phyloP scores from a whole-genome alignment of 2,329 filamentous ascomycete species.

The Colletotrichum viniferum region DNA sequence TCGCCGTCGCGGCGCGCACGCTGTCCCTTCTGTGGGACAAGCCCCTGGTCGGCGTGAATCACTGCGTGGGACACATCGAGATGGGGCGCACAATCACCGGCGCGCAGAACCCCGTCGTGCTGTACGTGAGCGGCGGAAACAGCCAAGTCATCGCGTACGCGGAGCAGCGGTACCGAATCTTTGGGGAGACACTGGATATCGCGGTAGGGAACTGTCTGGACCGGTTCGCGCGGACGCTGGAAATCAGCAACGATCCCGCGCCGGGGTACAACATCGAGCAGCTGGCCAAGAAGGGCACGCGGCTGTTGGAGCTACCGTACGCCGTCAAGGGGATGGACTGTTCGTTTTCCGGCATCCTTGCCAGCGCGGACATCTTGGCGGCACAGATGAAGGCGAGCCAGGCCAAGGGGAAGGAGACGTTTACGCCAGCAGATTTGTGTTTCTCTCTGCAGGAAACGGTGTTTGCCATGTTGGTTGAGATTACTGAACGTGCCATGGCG shows the following conservation, averaged over 20 bases:
- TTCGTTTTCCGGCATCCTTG: conserved; percentile 91
- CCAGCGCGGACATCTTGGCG: conserved; percentile 80
- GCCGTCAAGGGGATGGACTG: conserved; percentile 99
- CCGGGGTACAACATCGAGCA: conserved; percentile 99
- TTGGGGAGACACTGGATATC: conserved; percentile 96
- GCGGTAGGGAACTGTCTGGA: conserved; percentile 98
- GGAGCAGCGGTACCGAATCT: conserved; percentile 93
- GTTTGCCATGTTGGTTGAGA: conserved; percentile 97
- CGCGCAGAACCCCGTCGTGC: conserved; percentile 87
- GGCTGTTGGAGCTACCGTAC: conserved; percentile 87
- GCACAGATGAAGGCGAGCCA: conserved; percentile 60
- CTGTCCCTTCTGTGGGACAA: conserved; percentile 84
- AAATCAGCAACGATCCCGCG: conserved; percentile 93
- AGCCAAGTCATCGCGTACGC: conserved; percentile 98
- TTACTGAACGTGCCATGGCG: conserved; percentile 97
- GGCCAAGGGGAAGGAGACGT: conserved; percentile 56
- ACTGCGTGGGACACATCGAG: conserved; percentile 98
- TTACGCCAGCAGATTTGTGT: conserved; percentile 86
- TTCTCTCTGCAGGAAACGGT: conserved; percentile 96
- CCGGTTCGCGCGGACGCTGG: conserved; percentile 88
- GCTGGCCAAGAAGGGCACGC: conserved; percentile 75
- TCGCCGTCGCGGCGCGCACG: conserved; percentile 84
- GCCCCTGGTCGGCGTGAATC: conserved; percentile 93
- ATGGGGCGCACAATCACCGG: conserved; percentile 96
- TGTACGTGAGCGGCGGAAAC: conserved; percentile 96